phyloP scores from a whole-genome alignment of 73 alveolate genomes.

The Uronychia setigera region DNA sequence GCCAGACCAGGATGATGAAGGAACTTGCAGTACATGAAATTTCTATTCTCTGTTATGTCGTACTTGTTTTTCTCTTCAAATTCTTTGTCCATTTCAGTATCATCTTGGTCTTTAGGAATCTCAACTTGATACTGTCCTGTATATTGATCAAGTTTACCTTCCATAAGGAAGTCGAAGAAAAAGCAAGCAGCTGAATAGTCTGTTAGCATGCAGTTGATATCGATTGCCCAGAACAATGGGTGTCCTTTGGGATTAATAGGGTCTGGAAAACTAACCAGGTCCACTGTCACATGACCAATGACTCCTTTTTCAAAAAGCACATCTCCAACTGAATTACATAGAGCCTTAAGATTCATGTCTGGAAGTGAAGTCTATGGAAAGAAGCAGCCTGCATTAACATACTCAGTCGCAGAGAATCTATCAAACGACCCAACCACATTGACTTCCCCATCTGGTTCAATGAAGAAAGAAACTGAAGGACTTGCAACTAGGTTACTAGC shows the following conservation, averaged over 20 bases:
- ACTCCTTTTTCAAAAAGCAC: slow-evolving; percentile 67
- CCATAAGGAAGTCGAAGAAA: slow-evolving; percentile 64
- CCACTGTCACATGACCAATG: slow-evolving; percentile 68
- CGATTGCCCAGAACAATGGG: slow-evolving; percentile 71
- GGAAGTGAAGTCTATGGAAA: slow-evolving; percentile 68
- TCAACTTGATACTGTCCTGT: slow-evolving; percentile 65
- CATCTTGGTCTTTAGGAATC: slow-evolving; percentile 63
- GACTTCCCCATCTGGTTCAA: slow-evolving; percentile 76
- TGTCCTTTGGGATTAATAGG: slow-evolving; percentile 57
- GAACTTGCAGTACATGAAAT: slow-evolving; percentile 61
- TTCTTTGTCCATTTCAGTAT: slow-evolving; percentile 5
- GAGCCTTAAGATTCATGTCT: slow-evolving; percentile 59
- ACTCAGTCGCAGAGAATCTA: slow-evolving; percentile 61
- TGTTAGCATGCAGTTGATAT: slow-evolving; percentile 53
- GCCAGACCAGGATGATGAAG: slow-evolving; percentile 71
- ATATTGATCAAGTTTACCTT: slow-evolving; percentile 60
- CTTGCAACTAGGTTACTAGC: slow-evolving; percentile 41
- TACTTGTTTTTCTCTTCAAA: slow-evolving; percentile 35
- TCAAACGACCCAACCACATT: slow-evolving; percentile 68
- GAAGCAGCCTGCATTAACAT: slow-evolving; percentile 66
- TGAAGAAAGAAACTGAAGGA: slow-evolving; percentile 70
- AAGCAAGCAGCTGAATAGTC: slow-evolving; percentile 66
- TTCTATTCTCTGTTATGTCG: slow-evolving; percentile 62
- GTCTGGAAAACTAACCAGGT: slow-evolving; percentile 63
- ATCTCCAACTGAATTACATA: slow-evolving; percentile 55